phyloP scores from a whole-genome alignment of 1,284 basidiomycete genomes.

The Anthracocystis walkeri region DNA sequence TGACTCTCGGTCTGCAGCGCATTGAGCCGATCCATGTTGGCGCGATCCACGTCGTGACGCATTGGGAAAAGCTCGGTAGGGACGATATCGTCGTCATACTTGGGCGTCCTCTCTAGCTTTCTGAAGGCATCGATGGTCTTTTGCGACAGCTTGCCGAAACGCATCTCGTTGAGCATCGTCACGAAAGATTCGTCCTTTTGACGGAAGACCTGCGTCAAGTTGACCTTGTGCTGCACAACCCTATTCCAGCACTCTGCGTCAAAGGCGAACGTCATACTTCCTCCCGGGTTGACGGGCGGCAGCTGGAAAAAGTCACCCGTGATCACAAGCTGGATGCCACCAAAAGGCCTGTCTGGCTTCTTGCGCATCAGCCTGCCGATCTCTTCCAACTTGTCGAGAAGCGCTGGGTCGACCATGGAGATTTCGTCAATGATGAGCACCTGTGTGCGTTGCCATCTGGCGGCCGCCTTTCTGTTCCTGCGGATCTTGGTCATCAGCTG shows the following conservation, averaged over 20 bases:
- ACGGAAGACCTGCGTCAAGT: conserved; percentile 88
- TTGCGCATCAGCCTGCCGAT: conserved; percentile 78
- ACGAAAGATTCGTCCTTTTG: conserved; percentile 73
- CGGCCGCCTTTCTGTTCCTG: conserved; percentile 78
- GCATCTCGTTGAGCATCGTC: conserved; percentile 64
- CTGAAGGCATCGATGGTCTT: conserved; percentile 57
- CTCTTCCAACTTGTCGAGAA: conserved; percentile 87
- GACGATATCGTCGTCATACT: conserved; percentile 52
- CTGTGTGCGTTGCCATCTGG: conserved; percentile 79
- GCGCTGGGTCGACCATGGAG: conserved; percentile 94
- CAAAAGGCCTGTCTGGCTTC: conserved; percentile 76
- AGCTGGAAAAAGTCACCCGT: conserved; percentile 98
- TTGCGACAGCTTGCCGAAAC: conserved; percentile 49
- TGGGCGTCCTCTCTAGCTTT: conserved; percentile 48
- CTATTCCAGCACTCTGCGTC: conserved; percentile 86
- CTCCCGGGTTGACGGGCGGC: conserved; percentile 81
- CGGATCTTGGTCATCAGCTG: conserved; percentile 77
- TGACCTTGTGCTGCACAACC: conserved; percentile 81
- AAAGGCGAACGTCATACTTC: conserved; percentile 73
- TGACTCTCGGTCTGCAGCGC: conserved; percentile 45
- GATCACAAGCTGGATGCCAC: conserved; percentile 93
- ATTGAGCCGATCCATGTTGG: conserved; percentile 78
- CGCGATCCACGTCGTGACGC: conserved; percentile 82
- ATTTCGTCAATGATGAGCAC: conserved; percentile 93
- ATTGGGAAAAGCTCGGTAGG: conserved; percentile 76